Conservation (phyloP, 1,284 basidiomycete species). For the Melampsora americana region DNA sequence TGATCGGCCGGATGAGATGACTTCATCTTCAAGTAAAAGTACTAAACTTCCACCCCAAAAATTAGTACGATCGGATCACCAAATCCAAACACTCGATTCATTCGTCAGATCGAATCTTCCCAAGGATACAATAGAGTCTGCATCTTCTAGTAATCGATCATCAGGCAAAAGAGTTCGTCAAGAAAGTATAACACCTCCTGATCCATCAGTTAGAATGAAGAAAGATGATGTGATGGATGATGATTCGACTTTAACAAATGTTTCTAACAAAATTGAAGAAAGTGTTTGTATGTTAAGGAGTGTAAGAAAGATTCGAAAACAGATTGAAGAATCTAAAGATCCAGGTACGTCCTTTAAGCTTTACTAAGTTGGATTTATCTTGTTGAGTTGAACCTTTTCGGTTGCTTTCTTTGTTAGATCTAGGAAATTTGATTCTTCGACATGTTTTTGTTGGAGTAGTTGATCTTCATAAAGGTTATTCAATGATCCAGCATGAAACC, state of each 20-base stretch:
- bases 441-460: conserved; percentile 93
- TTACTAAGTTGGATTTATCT: no score
- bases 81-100: conserved; percentile 84
- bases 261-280: conserved; percentile 63
- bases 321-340: conserved; percentile 65
- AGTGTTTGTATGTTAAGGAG: conserved; percentile 77
- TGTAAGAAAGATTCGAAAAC: conserved; percentile 67
- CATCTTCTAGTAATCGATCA: not conserved
- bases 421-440: conserved; percentile 65
- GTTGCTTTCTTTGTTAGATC: conserved; percentile 16
- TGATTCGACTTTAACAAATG: not conserved
- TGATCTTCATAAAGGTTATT: conserved; percentile 69
- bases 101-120: conserved; percentile 63
- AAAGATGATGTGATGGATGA: conserved; percentile 15
- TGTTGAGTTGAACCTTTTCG: not conserved
- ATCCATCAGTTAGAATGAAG: not conserved
- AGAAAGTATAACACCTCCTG: not conserved
- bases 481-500: conserved; percentile 81
- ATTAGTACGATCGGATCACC: conserved; percentile 83
- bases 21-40: conserved; percentile 23
- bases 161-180: not conserved
- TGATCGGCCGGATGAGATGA: conserved; percentile 13
- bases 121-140: conserved; percentile 19
- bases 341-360: conserved; percentile 62
- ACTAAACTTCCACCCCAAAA: conserved; percentile 67